These are phyloP conservation scores for Claviceps sp. DNA, from an alignment of 2,329 filamentous ascomycete genomes.

Conservation along the genomic window DNA sequence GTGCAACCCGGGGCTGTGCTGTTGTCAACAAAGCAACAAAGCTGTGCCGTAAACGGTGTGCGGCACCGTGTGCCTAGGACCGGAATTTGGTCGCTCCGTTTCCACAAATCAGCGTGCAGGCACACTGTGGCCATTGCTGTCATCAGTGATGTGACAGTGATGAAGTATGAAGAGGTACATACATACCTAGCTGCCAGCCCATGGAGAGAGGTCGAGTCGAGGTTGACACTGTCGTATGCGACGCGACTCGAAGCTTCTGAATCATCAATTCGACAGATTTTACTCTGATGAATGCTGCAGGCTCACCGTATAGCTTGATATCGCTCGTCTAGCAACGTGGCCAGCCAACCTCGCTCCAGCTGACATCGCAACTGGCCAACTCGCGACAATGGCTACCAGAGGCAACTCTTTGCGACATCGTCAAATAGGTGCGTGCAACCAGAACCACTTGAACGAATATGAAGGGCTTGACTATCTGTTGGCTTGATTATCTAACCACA, in stretches of 20 bases:
- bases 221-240: background rate
- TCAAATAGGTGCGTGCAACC: conserved; percentile 29
- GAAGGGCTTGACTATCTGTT: background rate
- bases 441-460: background rate
- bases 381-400: conserved; percentile 29
- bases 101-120: conserved; percentile 1
- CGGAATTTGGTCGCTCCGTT: conserved; percentile 11
- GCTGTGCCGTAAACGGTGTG: no score
- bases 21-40: no score
- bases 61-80: background rate
- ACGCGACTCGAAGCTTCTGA: background rate
- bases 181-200: no score
- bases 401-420: conserved; percentile 35
- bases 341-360: background rate
- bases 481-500: conserved; percentile 1
- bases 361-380: background rate
- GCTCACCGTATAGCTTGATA: background rate
- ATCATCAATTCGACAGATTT: background rate
- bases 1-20: background rate
- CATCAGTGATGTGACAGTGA: background rate
- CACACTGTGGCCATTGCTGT: conserved; percentile 4
- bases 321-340: background rate
- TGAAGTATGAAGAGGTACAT: no score
- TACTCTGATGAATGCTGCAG: background rate
- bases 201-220: background rate